These are phyloP conservation scores for Chaetomiaceae sp. DNA, from an alignment of 2,329 filamentous ascomycete genomes.

Conservation along the genomic window DNA sequence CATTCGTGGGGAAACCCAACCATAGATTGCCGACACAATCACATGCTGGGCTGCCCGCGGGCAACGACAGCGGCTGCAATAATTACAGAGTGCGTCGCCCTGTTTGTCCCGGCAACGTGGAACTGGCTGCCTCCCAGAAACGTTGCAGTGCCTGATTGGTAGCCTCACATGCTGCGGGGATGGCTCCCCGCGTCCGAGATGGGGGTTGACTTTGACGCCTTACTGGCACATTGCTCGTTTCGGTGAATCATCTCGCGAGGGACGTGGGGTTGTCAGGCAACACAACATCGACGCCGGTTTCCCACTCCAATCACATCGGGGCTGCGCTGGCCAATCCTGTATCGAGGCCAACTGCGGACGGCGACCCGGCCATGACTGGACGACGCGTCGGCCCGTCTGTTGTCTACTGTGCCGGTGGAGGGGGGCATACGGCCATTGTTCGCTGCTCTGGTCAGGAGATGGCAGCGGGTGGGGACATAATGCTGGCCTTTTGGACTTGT, in stretches of 20 bases:
- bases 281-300: not conserved
- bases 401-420: not conserved
- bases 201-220: slow-evolving; percentile 6
- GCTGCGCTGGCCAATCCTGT: slow-evolving; percentile 7
- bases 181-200: not conserved
- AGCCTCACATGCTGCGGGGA: not conserved
- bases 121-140: slow-evolving; percentile 6
- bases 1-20: too few species aligned
- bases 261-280: not conserved
- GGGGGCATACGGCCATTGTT: slow-evolving; percentile 8
- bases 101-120: slow-evolving; percentile 10
- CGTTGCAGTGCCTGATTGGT: slow-evolving; percentile 18
- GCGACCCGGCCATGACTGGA: slow-evolving; percentile 4
- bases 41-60: not conserved
- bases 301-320: not conserved
- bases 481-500: too few species aligned
- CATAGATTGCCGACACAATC: too few species aligned
- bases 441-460: not conserved
- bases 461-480: not conserved
- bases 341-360: slow-evolving; percentile 8
- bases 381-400: slow-evolving; percentile 9
- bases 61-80: not conserved
- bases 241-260: not conserved
- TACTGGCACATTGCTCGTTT: slow-evolving; percentile 3
- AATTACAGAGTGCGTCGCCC: not conserved